Conservation (phyloP, 1,284 basidiomycete genomes). For the Xerocomus alliaceus region DNA sequence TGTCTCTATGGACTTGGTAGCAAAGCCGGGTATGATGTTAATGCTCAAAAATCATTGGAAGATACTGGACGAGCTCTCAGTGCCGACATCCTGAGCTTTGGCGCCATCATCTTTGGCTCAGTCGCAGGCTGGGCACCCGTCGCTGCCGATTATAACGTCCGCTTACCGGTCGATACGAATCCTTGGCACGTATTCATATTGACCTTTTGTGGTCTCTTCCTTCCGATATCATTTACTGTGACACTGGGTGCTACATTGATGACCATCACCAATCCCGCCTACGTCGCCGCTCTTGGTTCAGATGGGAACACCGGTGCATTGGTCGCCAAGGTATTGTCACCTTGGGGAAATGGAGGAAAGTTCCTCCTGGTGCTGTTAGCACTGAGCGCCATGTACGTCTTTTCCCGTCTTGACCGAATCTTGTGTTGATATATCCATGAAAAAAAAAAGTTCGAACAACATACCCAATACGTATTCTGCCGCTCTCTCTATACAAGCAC, state of each 20-base stretch:
- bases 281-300: conserved; percentile 53
- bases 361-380: conserved; percentile 66
- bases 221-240: conserved; percentile 61
- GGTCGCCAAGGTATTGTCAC: conserved; percentile 50
- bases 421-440: background rate
- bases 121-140: conserved; percentile 58
- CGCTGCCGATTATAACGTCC: conserved; percentile 64
- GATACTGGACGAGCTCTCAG: conserved; percentile 53
- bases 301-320: conserved; percentile 58
- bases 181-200: conserved; percentile 57
- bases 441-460: conserved; percentile 56
- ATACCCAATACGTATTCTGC: conserved; percentile 67
- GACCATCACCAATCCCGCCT: conserved; percentile 60
- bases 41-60: conserved; percentile 53
- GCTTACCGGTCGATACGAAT: conserved; percentile 53
- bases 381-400: conserved; percentile 55
- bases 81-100: conserved; percentile 60
- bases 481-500: conserved; percentile 61
- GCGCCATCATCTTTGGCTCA: conserved; percentile 64
- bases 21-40: conserved; percentile 56
- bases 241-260: conserved; percentile 62
- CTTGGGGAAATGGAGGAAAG: conserved; percentile 59
- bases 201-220: conserved; percentile 64
- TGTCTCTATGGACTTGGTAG: conserved; percentile 63
- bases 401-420: background rate